Conservation (phyloP, 2,329 filamentous ascomycete species). For the Sporothrix humicola region DNA sequence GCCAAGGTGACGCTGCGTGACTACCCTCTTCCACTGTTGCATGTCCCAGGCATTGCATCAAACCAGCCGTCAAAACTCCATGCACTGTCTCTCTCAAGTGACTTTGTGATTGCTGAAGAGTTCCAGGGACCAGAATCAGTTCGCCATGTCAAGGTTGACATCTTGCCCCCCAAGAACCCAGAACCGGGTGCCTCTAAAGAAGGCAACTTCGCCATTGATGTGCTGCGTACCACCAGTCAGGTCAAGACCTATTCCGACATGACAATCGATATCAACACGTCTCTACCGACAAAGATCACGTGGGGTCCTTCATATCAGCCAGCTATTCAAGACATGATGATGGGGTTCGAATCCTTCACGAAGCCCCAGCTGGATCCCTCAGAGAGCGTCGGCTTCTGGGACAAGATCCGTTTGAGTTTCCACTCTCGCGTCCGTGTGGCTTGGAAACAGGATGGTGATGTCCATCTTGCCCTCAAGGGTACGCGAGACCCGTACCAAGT, state of each 20-base stretch:
- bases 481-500: conserved; percentile 91
- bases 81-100: conserved; percentile 82
- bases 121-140: conserved; percentile 81
- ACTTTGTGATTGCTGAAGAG: conserved; percentile 96
- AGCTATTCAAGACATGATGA: conserved; percentile 99
- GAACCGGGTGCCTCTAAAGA: conserved; percentile 61
- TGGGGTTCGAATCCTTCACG: conserved; percentile 96
- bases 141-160: conserved; percentile 78
- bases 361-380: conserved; percentile 94
- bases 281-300: conserved; percentile 87
- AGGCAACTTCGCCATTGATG: conserved; percentile 79
- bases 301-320: conserved; percentile 99
- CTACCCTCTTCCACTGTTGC: conserved; percentile 89
- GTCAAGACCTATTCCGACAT: conserved; percentile 98
- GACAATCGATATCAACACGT: conserved; percentile 89
- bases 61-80: conserved; percentile 79
- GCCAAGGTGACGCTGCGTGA: conserved; percentile 85
- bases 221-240: conserved; percentile 87
- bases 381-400: conserved; percentile 96
- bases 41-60: conserved; percentile 81
- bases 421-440: conserved; percentile 87
- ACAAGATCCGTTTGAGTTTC: conserved; percentile 93
- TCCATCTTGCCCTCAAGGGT: conserved; percentile 90
- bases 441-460: conserved; percentile 95
- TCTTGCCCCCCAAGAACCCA: conserved; percentile 74